phyloP scores from a whole-genome alignment of 768 basidiomycete species.

The Clavulina sp. region DNA sequence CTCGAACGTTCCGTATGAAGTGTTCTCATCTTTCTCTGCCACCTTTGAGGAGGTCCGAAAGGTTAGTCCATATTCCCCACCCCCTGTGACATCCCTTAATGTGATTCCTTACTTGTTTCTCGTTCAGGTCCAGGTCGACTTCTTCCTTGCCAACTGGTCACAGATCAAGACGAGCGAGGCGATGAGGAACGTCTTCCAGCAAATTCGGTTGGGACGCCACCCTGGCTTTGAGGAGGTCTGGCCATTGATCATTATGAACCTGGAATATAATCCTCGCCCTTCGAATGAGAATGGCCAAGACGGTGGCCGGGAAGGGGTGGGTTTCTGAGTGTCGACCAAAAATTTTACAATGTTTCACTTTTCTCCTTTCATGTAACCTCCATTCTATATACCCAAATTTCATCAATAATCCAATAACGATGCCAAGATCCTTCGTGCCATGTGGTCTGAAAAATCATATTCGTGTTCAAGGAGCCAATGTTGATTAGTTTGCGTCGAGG shows the following conservation, averaged over 20 bases:
- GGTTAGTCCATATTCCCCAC: slow-evolving; percentile 20
- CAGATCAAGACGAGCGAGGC: slow-evolving; percentile 69
- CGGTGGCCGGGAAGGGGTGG: too few relatives aligned
- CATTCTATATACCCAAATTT: too few relatives aligned
- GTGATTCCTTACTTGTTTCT: slow-evolving; percentile 15
- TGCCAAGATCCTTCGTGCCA: too few relatives aligned
- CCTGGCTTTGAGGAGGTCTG: slow-evolving; percentile 50
- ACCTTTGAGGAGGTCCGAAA: slow-evolving; percentile 68
- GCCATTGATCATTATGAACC: slow-evolving; percentile 9
- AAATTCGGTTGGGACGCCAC: slow-evolving; percentile 67
- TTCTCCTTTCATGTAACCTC: too few relatives aligned
- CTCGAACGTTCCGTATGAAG: slow-evolving; percentile 70
- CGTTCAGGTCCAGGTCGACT: slow-evolving; percentile 39
- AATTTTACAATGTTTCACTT: too few relatives aligned
- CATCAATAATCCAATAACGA: too few relatives aligned
- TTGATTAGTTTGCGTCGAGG: too few relatives aligned
- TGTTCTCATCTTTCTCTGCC: slow-evolving; percentile 71
- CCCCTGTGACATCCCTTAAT: background rate
- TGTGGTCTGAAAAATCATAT: too few relatives aligned
- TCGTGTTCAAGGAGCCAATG: too few relatives aligned
- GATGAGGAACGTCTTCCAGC: slow-evolving; percentile 71
- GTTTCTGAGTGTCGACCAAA: too few relatives aligned
- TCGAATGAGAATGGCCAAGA: background rate
- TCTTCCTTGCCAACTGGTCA: slow-evolving; percentile 66
- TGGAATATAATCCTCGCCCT: slow-evolving; percentile 7